Conservation (phyloP, 2,329 filamentous ascomycete genomes). For the Volutella citrinella region DNA sequence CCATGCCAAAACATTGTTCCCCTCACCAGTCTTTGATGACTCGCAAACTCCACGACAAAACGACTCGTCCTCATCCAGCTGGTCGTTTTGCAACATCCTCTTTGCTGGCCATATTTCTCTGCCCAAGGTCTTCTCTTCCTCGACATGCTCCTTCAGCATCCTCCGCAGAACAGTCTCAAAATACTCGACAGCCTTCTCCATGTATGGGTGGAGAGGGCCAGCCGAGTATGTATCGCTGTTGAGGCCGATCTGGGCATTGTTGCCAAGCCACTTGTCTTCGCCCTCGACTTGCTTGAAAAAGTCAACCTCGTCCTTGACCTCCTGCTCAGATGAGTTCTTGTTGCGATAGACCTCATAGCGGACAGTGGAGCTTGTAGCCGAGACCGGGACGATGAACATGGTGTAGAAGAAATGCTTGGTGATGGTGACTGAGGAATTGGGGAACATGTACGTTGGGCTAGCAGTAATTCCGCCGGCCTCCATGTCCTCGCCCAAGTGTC, state of each 20-base stretch:
- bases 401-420: slow-evolving; percentile 60
- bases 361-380: slow-evolving; percentile 49
- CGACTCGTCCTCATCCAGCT: slow-evolving; percentile 4
- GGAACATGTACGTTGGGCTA: slow-evolving; percentile 46
- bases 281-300: slow-evolving; percentile 5
- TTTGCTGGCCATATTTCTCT: slow-evolving; percentile 2
- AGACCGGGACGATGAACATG: slow-evolving; percentile 56
- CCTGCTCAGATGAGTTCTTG: background rate
- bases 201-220: slow-evolving; percentile 4
- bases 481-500: slow-evolving; percentile 42
- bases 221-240: slow-evolving; percentile 7
- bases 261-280: slow-evolving; percentile 7
- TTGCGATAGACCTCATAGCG: slow-evolving; percentile 60
- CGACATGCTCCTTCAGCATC: background rate
- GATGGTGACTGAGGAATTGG: slow-evolving; percentile 45
- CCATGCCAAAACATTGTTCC: background rate
- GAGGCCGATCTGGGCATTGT: slow-evolving; percentile 1
- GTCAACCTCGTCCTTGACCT: background rate
- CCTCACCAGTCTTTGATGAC: background rate
- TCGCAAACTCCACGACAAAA: slow-evolving; percentile 5
- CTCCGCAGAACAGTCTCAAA: slow-evolving; percentile 3
- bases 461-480: too few relatives aligned
- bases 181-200: slow-evolving; percentile 6
- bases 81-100: slow-evolving; percentile 1
- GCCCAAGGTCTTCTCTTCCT: slow-evolving; percentile 2